A percentile compares a stretch with the other conserved stretches of the same genome.
Evolutionary conservation across 2,329 filamentous ascomycete genomes (phyloP).

Genomic region (Fusarium continuum): DNA sequence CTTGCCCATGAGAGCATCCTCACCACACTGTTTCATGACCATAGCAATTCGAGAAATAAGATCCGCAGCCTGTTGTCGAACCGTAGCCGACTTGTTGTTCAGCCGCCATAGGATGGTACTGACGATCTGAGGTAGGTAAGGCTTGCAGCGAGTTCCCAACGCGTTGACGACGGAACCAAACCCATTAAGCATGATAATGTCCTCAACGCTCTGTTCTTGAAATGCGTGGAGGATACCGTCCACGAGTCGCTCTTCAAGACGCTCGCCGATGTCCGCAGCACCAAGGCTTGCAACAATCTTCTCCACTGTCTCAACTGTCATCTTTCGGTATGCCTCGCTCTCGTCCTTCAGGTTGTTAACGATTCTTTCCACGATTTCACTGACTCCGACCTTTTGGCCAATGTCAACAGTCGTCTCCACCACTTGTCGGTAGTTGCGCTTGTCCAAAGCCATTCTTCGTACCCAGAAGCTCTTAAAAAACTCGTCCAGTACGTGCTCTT

Average conservation of each 20-base stretch:
- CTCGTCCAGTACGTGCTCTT: constrained; percentile 92
- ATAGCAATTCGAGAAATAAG: constrained; percentile 96
- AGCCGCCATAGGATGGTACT: constrained; percentile 95
- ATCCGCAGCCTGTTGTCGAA: constrained; percentile 95
- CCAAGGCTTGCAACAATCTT: constrained; percentile 94
- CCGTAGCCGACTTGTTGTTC: constrained; percentile 97
- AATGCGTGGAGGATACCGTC: constrained; percentile 96
- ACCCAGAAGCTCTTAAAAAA: constrained; percentile 99
- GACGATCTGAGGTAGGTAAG: constrained; percentile 95
- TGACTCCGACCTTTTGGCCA: constrained; percentile 95
- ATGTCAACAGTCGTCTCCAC: constrained; percentile 98
- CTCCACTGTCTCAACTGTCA: constrained; percentile 98
- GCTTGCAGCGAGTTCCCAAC: constrained; percentile 91
- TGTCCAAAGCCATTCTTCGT: constrained; percentile 93
- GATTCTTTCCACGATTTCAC: constrained; percentile 92
- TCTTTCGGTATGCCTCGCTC: constrained; percentile 97
- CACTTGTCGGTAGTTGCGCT: constrained; percentile 96
- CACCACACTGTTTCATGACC: constrained; percentile 98
- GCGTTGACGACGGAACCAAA: constrained; percentile 98
- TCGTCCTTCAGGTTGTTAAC: constrained; percentile 98
- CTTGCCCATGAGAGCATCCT: constrained; percentile 95
- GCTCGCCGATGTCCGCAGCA: constrained; percentile 91
- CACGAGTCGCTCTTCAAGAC: constrained; percentile 91
- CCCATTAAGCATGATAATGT: constrained; percentile 94
- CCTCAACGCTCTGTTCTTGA: constrained; percentile 97